Evolutionary conservation across 805 yeast species (phyloP), one percentile per base, ranked within the genome.

Genomic region (Lipomyces starkeyi): DNA sequence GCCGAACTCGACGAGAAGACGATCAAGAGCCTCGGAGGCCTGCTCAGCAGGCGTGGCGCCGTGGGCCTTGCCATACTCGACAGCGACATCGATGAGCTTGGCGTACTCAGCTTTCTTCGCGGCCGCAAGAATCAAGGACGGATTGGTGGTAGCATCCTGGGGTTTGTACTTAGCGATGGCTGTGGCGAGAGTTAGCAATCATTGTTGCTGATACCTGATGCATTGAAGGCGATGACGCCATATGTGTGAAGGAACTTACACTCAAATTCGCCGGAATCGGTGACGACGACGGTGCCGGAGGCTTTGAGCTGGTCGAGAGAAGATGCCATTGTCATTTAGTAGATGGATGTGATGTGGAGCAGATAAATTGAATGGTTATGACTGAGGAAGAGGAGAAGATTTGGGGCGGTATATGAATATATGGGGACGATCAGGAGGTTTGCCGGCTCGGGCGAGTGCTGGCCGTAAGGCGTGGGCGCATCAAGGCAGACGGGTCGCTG

Each of bases 91-190:
- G 73, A 95, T 90, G 80, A 95, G 85, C 78, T 88, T 85, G 68
- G 97, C 90, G 83, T 95, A 95, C 79, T 90, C 93, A 56, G 93
- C 82, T 84, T 93, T 91, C 83, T 90, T 91, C 67, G 98, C 79
- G 68, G 99, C 99, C 73, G 98, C 98, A 76, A 95, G 85, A 77
- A 95, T 94, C 84, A 95, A 86, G 57, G 98, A 93, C 74, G 99
- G 99, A 86, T 95, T 95, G 80, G 99, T 95, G 76, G 99, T 95
- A 74, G 99, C 97, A 82, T 95, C 99, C 85, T 95, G 98, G 74
- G 99, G 99, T 76, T 95, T 91, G 85, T 90, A 95, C 83, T 93
- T 92, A 79, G 97, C 97, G 80, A 95, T 95, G 73, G 95, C 79
- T 69, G 62, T 59, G 49, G 49, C 49, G 49, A 43, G 2, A 17